Base-by-base conservation (phyloP, 257 asterid species). In the Anisodus tanguticus region DNA sequence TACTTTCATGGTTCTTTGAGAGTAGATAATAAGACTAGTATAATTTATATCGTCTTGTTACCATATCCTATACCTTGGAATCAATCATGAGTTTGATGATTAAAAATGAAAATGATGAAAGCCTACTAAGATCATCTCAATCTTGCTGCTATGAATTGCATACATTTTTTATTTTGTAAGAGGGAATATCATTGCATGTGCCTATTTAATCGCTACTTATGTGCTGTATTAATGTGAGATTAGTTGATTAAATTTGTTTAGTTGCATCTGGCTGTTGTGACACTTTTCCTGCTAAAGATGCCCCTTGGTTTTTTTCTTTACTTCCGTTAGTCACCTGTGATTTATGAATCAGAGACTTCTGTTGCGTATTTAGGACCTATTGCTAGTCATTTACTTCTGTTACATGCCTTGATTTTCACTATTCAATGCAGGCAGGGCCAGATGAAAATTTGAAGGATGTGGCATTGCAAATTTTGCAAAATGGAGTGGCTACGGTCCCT, bases 391-490 rank as follows among this genome's bases (percentile, higher is more conserved):
- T 67, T 31, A 41, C 82, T 83, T 77, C 66, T 53, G 26, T 53
- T 77, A 8, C 81, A 31, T 37, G 31, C 0, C 49, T 53, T 77
- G 82, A 31, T 53, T 12, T 76, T 37, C 64, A 15, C 49, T 77
- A 53, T 53, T 16, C 41, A 64, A 47, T 80, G 78, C 93, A 96
- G 98, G 98, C 97, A 84, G 98, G 97, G 69, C 98, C 98, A 60
- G 98, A 94, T 83, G 95, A 92, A 84, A 93, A 78, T 88, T 83
- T 95, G 92, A 94, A 95, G 87, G 95, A 94, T 31, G 91, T 95
- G 70, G 92, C 97, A 17, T 84, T 92, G 91, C 92, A 95, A 90
- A 90, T 95, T 88, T 86, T 95, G 91, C 94, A 91, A 83, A 90
- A 90, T 83, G 93, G 90, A 79, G 93, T 95, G 68, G 88, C 99